Conservation (phyloP, 495 filamentous ascomycete species). For the Podospora tetraspora region DNA sequence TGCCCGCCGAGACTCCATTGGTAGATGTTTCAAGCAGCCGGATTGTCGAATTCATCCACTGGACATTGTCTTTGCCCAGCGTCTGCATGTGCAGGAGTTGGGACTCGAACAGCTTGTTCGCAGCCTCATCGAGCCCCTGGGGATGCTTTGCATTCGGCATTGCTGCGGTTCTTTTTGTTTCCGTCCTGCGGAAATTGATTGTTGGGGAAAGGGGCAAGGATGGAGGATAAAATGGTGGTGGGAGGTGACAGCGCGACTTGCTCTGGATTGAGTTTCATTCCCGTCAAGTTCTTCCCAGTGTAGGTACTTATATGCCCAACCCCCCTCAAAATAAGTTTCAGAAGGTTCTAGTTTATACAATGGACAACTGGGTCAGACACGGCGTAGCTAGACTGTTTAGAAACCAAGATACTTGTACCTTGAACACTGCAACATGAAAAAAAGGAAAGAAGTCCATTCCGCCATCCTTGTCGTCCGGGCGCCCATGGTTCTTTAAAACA, state of each 20-base stretch:
- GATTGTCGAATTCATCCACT: not conserved
- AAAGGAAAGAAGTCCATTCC: no score
- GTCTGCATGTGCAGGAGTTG: not conserved
- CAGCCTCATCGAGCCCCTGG: not conserved
- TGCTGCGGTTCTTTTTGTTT: not conserved
- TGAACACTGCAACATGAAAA: no score
- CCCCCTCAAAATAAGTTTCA: not conserved
- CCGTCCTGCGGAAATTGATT: not conserved
- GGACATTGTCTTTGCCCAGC: not conserved
- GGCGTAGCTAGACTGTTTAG: not conserved
- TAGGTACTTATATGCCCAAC: not conserved
- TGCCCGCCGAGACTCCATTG: not conserved
- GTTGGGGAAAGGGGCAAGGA: not conserved
- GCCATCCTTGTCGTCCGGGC: not conserved
- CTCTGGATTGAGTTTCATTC: not conserved
- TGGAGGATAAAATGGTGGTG: no score
- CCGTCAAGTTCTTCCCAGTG: not conserved
- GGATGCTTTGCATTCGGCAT: not conserved
- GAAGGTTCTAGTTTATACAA: not conserved
- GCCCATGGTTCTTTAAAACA: not conserved
- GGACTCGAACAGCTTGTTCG: not conserved
- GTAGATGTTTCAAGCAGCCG: not conserved
- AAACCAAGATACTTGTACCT: no score
- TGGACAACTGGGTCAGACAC: not conserved
- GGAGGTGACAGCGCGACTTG: not conserved